Conservation (phyloP, 352 stramenopile genomes). For the Pythium monospermum region DNA sequence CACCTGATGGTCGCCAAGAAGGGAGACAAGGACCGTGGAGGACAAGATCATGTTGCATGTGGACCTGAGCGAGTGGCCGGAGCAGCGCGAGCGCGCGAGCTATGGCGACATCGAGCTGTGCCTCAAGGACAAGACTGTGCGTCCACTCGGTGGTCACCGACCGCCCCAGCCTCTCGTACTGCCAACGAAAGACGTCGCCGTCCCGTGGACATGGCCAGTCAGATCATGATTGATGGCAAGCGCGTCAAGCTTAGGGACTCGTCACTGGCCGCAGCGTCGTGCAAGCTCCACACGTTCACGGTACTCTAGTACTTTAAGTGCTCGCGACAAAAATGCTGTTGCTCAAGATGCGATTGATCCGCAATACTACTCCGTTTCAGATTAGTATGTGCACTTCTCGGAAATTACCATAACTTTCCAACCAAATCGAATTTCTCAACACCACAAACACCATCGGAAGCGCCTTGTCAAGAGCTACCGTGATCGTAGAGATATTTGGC, state of each 20-base stretch:
- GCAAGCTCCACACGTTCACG: slow-evolving; percentile 5
- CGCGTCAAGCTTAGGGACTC: slow-evolving; percentile 8
- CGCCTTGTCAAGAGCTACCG: too few species aligned
- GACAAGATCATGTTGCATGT: slow-evolving; percentile 30
- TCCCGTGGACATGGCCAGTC: not conserved
- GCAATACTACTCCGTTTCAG: too few species aligned
- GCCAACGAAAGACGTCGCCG: slow-evolving; percentile 2
- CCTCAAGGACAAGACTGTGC: slow-evolving; percentile 46
- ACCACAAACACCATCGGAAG: too few species aligned
- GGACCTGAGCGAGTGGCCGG: slow-evolving; percentile 82
- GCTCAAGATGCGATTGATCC: too few species aligned
- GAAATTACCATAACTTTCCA: too few species aligned
- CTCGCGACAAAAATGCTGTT: too few species aligned
- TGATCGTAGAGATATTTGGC: too few species aligned
- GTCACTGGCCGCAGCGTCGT: slow-evolving; percentile 13
- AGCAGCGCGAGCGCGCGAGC: slow-evolving; percentile 82
- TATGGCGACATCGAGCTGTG: slow-evolving; percentile 75
- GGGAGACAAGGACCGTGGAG: not conserved
- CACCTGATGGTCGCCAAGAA: slow-evolving; percentile 29
- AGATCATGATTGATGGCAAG: slow-evolving; percentile 18
- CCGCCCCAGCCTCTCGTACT: too few species aligned
- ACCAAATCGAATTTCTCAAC: too few species aligned
- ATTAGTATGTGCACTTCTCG: too few species aligned
- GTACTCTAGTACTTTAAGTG: too few species aligned
- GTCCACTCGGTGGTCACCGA: slow-evolving; percentile 24